phyloP scores from a whole-genome alignment of 2,329 filamentous ascomycete species.

The Trichoderma aggressivum region DNA sequence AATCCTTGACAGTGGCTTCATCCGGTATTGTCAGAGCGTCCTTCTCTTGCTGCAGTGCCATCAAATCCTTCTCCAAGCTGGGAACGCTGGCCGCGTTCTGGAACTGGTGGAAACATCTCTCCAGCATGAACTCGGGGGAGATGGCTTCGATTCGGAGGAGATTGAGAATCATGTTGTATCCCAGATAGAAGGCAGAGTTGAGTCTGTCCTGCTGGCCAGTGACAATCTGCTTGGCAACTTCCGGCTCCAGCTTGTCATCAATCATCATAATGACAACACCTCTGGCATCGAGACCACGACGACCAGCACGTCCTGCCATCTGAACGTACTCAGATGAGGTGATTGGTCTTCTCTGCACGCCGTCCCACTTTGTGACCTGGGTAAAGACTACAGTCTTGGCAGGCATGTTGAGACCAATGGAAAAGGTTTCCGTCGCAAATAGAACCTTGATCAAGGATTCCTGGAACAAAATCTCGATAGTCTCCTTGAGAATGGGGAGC shows the following conservation, averaged over 20 bases:
- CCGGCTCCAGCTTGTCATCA: constrained; percentile 90
- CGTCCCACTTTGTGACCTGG: constrained; percentile 92
- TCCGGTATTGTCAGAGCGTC: constrained; percentile 75
- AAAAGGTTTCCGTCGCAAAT: constrained; percentile 98
- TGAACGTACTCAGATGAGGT: constrained; percentile 97
- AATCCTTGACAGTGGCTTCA: constrained; percentile 86
- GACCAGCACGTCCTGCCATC: constrained; percentile 95
- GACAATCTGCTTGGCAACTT: constrained; percentile 90
- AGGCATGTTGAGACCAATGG: constrained; percentile 98
- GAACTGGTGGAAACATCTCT: constrained; percentile 97
- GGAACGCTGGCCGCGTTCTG: constrained; percentile 90
- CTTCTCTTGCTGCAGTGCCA: constrained; percentile 71
- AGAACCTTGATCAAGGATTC: constrained; percentile 97
- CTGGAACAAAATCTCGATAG: constrained; percentile 98
- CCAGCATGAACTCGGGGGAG: constrained; percentile 97
- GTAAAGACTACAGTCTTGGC: constrained; percentile 99
- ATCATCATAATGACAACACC: constrained; percentile 99
- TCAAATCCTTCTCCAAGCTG: constrained; percentile 76
- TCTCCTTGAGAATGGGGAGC: constrained; percentile 94
- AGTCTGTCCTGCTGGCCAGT: constrained; percentile 95
- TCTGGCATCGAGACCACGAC: constrained; percentile 93
- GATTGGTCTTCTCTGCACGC: constrained; percentile 72
- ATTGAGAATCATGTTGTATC: constrained; percentile 99
- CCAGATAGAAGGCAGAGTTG: constrained; percentile 95
- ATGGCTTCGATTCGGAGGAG: constrained; percentile 98